Base-by-base conservation (phyloP, 192 early-diverging fungal species). In the Entomortierella chlamydospora region DNA sequence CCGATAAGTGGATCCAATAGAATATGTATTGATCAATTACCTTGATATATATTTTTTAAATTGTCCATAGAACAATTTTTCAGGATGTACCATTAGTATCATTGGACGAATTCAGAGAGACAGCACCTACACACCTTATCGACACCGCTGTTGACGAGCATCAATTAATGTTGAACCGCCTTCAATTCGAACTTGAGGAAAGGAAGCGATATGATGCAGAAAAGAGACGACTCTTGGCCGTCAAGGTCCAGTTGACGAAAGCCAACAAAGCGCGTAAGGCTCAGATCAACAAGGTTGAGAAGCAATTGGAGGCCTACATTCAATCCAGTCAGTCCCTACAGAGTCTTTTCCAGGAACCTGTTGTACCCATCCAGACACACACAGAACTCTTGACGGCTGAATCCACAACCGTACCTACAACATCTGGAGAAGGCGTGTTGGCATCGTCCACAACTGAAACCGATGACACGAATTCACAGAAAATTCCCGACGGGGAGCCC, bases 131-230 rank as follows among this genome's bases (percentile, higher is more conserved):
- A n/a, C 33, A 65, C 15, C 63, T 79, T 9, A 28, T 58, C 15
- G n/a, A 50, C 34, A 20, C 22, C 42, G 29, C 60, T n/a, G 58
- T 50, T 8, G 58, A 61, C 34, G 76, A 79, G 0, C 76, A 70
- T 49, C 68, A 79, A 50, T 43, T 70, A 18, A 79, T 79, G 76
- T 37, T 70, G 13, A 65, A 65, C n/a, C 68, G 68, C 23, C 76
- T 79, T 45, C 68, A 66, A 31, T 79, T 79, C 39, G 76, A 79
- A 39, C 68, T 79, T 22, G 76, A 79, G 31, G 76, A 79, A 47
- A 43, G 76, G 12, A 70, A 70, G 30, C 76, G 76, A 50, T 70
- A 43, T 23, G 76, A 79, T 66, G 76, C 76, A 23, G 76, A 79
- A 42, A 79, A 79, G 43, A 61, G 68, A n/a, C 61, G 76, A 37